A percentile compares a stretch with the other conserved stretches of the same genome.
Evolutionary conservation across 2,329 filamentous ascomycete species (phyloP).

Genomic region (Ascochyta clinopodiicola): DNA sequence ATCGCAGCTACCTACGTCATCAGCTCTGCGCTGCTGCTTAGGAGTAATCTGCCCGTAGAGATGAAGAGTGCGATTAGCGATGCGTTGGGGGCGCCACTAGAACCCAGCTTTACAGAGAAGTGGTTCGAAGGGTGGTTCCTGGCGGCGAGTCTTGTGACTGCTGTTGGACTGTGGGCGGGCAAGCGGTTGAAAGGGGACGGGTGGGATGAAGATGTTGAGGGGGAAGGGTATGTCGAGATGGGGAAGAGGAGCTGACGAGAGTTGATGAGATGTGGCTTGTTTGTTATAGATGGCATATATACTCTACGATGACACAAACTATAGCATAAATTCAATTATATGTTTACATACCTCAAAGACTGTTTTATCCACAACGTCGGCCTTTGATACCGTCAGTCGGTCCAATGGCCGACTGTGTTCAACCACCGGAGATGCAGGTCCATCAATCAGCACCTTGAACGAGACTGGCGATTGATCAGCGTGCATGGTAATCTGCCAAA

Average conservation of each 20-base stretch:
- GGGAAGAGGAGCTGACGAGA: constrained; percentile 67
- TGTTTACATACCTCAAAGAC: background rate
- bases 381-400: background rate
- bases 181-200: constrained; percentile 61
- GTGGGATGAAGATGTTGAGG: constrained; percentile 48
- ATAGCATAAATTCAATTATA: background rate
- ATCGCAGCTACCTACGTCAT: constrained; percentile 87
- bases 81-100: constrained; percentile 77
- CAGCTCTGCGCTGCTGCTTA: constrained; percentile 75
- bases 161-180: constrained; percentile 75
- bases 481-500: constrained; percentile 9
- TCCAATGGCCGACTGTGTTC: background rate
- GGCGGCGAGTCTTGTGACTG: constrained; percentile 69
- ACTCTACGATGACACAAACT: background rate
- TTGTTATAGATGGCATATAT: background rate
- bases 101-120: constrained; percentile 73
- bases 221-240: constrained; percentile 68
- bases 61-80: constrained; percentile 79
- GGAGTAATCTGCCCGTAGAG: constrained; percentile 79
- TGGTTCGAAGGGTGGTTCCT: constrained; percentile 94
- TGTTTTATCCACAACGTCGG: background rate
- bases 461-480: constrained; percentile 3
- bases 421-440: constrained; percentile 2
- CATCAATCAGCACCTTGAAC: constrained; percentile 3
- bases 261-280: background rate